Evolutionary conservation across 1,284 basidiomycete species (phyloP).

Genomic region (Austroboletus niveus): DNA sequence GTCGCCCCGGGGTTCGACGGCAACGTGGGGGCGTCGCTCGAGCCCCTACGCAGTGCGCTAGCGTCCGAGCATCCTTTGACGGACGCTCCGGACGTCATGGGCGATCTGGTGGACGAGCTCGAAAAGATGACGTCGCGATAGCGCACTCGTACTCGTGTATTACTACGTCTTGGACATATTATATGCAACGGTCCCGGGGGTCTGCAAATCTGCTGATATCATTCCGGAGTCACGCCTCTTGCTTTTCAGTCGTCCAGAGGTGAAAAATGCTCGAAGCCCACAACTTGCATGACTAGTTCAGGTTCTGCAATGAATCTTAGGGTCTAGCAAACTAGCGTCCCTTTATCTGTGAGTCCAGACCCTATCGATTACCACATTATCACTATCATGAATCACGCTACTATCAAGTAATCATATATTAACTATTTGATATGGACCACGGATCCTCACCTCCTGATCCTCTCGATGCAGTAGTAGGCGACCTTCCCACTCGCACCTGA

Average conservation of each 20-base stretch:
- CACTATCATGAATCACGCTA: slow-evolving; percentile 4
- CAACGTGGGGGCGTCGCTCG: slow-evolving; percentile 45
- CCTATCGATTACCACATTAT: not conserved
- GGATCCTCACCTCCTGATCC: slow-evolving; percentile 14
- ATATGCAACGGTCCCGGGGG: too few relatives aligned
- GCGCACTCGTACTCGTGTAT: too few relatives aligned
- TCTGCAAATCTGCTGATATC: too few relatives aligned
- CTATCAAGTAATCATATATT: slow-evolving; percentile 1
- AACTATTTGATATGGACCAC: slow-evolving; percentile 12
- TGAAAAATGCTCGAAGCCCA: too few relatives aligned
- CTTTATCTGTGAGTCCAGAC: not conserved
- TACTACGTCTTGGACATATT: too few relatives aligned
- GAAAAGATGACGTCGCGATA: slow-evolving; percentile 38
- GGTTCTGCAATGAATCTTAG: too few relatives aligned
- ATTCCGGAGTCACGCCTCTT: too few relatives aligned
- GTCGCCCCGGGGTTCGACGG: slow-evolving; percentile 79
- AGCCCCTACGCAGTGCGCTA: slow-evolving; percentile 45
- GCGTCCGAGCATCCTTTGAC: not conserved
- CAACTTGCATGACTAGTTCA: too few relatives aligned
- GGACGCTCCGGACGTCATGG: slow-evolving; percentile 60
- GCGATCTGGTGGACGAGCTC: slow-evolving; percentile 75
- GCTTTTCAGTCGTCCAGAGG: too few relatives aligned
- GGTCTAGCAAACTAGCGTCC: too few relatives aligned
- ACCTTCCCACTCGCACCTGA: slow-evolving; percentile 8
- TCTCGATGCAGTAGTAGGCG: slow-evolving; percentile 5